A percentile compares a stretch with the other conserved stretches of the same genome.
Conservation (phyloP, 2,329 filamentous ascomycete genomes). For the Xylariaceae sp. region DNA sequence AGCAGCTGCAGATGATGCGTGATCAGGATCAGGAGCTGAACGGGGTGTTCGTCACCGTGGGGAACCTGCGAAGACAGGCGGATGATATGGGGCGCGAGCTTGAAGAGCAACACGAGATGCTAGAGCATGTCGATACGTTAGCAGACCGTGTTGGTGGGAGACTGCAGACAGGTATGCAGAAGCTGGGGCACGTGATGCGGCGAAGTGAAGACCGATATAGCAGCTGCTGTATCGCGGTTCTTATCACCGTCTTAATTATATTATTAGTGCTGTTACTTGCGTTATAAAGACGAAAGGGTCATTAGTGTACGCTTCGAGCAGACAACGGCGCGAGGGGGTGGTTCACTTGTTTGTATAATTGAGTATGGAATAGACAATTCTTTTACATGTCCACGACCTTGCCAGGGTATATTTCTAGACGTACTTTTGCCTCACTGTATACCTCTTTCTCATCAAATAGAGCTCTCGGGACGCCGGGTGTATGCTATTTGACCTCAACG, state of each 20-base stretch:
- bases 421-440: constrained; percentile 17
- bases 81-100: constrained; percentile 96
- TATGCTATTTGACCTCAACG: constrained; percentile 33
- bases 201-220: constrained; percentile 89
- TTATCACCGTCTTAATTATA: constrained; percentile 88
- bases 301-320: constrained; percentile 8
- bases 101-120: constrained; percentile 90
- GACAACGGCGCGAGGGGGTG: constrained; percentile 9
- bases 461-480: constrained; percentile 30
- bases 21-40: constrained; percentile 95
- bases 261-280: constrained; percentile 79
- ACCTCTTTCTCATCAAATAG: constrained; percentile 10
- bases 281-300: constrained; percentile 48
- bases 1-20: constrained; percentile 89
- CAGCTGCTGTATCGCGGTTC: constrained; percentile 86
- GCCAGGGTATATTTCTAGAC: background rate
- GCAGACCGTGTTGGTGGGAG: constrained; percentile 88
- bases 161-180: constrained; percentile 84
- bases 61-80: constrained; percentile 87
- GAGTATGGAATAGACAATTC: background rate
- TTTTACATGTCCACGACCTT: background rate
- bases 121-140: constrained; percentile 83
- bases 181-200: constrained; percentile 82
- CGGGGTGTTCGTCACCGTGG: constrained; percentile 90
- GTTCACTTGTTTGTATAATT: constrained; percentile 11